Conservation (phyloP, 1,284 basidiomycete genomes). For the Trametes pubescens region DNA sequence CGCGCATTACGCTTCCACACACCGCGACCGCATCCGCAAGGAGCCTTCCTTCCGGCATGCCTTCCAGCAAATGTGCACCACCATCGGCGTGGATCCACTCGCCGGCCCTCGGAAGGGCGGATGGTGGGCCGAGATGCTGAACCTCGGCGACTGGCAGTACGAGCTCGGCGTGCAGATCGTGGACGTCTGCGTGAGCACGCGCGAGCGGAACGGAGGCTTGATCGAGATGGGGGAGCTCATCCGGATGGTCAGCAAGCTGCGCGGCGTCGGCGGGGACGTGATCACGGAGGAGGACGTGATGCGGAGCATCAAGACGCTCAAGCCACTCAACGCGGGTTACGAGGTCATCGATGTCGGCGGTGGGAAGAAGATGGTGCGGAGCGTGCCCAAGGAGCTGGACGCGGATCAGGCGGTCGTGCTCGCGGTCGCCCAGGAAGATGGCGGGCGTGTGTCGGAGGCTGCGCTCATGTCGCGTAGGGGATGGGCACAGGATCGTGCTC, state of each 20-base stretch:
- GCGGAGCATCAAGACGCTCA: slow-evolving; percentile 86
- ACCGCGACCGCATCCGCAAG: slow-evolving; percentile 85
- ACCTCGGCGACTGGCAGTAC: slow-evolving; percentile 93
- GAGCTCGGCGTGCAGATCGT: slow-evolving; percentile 97
- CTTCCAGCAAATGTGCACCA: slow-evolving; percentile 96
- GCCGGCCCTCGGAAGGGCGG: slow-evolving; percentile 86
- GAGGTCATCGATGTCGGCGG: slow-evolving; percentile 77
- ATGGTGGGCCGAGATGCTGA: slow-evolving; percentile 90
- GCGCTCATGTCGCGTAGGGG: slow-evolving; percentile 65
- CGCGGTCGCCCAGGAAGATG: slow-evolving; percentile 72
- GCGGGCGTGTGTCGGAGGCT: slow-evolving; percentile 71
- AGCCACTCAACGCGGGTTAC: slow-evolving; percentile 91
- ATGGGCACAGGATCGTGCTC: slow-evolving; percentile 83
- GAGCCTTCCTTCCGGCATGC: slow-evolving; percentile 92
- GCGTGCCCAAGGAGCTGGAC: slow-evolving; percentile 81
- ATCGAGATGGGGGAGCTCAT: slow-evolving; percentile 91
- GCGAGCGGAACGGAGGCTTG: slow-evolving; percentile 90
- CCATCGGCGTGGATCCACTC: slow-evolving; percentile 95
- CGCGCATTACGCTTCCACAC: slow-evolving; percentile 81
- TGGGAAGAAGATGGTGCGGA: slow-evolving; percentile 75
- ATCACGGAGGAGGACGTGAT: slow-evolving; percentile 88
- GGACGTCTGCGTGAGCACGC: slow-evolving; percentile 92
- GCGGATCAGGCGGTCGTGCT: slow-evolving; percentile 83
- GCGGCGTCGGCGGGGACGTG: slow-evolving; percentile 69
- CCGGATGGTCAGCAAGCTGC: slow-evolving; percentile 76